Percentiles rank a stretch among this genome's conserved stretches.
Conservation (phyloP, 1,284 basidiomycete species). For the Thecaphora thlaspeos region DNA sequence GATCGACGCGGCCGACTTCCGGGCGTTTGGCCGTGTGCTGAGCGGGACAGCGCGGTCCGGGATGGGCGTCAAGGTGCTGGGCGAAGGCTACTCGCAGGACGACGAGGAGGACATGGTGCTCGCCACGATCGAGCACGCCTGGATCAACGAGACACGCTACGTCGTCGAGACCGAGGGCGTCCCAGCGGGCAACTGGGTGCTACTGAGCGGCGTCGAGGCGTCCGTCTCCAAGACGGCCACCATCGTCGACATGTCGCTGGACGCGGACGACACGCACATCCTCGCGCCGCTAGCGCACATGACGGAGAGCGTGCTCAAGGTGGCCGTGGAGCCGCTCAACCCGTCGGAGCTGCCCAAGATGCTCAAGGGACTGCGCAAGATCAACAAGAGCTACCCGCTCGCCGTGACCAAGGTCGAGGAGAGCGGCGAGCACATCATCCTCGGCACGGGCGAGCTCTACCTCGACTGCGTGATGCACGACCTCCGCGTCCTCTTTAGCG, state of each 20-base stretch:
- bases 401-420: slow-evolving; percentile 95
- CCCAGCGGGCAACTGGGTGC: slow-evolving; percentile 86
- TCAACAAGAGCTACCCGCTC: slow-evolving; percentile 97
- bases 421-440: slow-evolving; percentile 92
- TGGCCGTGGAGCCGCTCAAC: slow-evolving; percentile 95
- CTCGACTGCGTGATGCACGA: slow-evolving; percentile 97
- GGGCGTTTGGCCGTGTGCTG: slow-evolving; percentile 90
- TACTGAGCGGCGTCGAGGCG: slow-evolving; percentile 87
- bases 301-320: slow-evolving; percentile 95
- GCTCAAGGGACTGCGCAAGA: slow-evolving; percentile 89
- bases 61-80: slow-evolving; percentile 86
- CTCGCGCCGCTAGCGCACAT: slow-evolving; percentile 94
- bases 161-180: slow-evolving; percentile 82
- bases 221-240: slow-evolving; percentile 96
- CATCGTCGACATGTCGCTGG: slow-evolving; percentile 59
- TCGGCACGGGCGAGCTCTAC: slow-evolving; percentile 96
- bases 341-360: slow-evolving; percentile 98
- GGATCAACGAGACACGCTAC: slow-evolving; percentile 90
- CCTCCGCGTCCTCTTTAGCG: slow-evolving; percentile 83
- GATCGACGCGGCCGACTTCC: slow-evolving; percentile 89
- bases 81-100: slow-evolving; percentile 92
- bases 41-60: slow-evolving; percentile 85
- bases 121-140: slow-evolving; percentile 79
- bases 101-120: slow-evolving; percentile 98
- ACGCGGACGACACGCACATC: slow-evolving; percentile 78